Conservation (phyloP, 768 basidiomycete genomes). For the Calocera viscosa region DNA sequence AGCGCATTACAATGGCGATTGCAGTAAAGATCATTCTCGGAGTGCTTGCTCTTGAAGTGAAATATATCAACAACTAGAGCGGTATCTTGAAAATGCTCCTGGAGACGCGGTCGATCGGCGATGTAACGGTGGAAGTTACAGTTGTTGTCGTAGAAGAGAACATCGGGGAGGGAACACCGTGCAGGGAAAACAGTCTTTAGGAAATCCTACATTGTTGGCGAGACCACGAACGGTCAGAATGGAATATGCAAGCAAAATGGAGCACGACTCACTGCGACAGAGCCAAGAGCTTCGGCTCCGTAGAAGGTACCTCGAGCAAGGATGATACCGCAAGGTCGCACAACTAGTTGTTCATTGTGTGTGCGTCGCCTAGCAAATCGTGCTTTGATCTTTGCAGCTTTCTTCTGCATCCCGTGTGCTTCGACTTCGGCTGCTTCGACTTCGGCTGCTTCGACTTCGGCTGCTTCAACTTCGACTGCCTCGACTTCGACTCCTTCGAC, state of each 20-base stretch:
- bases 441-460: too few relatives aligned
- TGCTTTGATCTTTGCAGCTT: background rate
- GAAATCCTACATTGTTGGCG: background rate
- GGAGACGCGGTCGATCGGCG: background rate
- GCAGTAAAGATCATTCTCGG: constrained; percentile 22
- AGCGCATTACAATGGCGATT: constrained; percentile 25
- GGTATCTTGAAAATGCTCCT: constrained; percentile 15
- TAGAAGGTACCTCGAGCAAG: constrained; percentile 3
- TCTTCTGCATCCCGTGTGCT: background rate
- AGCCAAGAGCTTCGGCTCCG: background rate
- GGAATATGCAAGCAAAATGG: background rate
- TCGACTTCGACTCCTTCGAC: too few relatives aligned
- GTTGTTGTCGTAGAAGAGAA: constrained; percentile 18
- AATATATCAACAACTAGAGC: constrained; percentile 28
- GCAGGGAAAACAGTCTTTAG: background rate
- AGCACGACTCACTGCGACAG: background rate
- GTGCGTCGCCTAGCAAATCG: background rate
- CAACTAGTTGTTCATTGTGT: constrained; percentile 12
- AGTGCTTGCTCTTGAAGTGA: constrained; percentile 31
- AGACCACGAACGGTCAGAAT: background rate
- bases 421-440: too few relatives aligned
- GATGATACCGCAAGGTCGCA: constrained; percentile 10
- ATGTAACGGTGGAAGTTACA: constrained; percentile 14
- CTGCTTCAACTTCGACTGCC: too few relatives aligned
- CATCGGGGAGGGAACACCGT: background rate